A percentile compares a stretch with the other conserved stretches of the same genome.
Evolutionary conservation across 305 asterid genomes (phyloP).

Genomic region (Fraxinus angustifolia): DNA sequence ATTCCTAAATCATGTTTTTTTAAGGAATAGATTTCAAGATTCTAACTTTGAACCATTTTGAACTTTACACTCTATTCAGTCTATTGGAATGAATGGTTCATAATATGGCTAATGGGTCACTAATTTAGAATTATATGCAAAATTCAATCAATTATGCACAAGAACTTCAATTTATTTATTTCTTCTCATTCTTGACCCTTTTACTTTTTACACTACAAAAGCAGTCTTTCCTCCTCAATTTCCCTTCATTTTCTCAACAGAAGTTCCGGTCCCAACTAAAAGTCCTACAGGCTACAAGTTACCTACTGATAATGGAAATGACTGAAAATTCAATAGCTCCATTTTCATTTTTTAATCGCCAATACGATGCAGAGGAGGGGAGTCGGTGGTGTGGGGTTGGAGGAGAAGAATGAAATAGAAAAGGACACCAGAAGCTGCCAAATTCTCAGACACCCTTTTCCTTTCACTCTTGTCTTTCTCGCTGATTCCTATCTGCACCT

Average conservation of each 20-base stretch:
- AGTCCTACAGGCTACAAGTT: neutral
- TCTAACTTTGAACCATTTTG: neutral
- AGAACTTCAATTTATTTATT: neutral
- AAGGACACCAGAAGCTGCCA: conserved; percentile 36
- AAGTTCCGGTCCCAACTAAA: neutral
- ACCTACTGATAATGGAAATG: neutral
- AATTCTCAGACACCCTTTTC: conserved; percentile 28
- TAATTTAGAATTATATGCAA: neutral
- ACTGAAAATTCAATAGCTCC: neutral
- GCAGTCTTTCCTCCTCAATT: neutral
- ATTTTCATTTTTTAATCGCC: neutral
- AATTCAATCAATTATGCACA: neutral
- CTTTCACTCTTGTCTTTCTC: conserved; percentile 2
- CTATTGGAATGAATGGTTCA: neutral
- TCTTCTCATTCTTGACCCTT: neutral
- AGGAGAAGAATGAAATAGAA: conserved; percentile 28
- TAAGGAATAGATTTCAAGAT: no score
- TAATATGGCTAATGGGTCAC: neutral
- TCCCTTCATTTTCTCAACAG: neutral
- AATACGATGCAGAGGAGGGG: neutral
- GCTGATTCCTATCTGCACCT: neutral
- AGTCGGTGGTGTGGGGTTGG: neutral
- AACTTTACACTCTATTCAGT: neutral
- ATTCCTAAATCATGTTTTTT: neutral
- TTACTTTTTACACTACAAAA: neutral